Percentiles rank a stretch among this genome's conserved stretches.
phyloP scores from a whole-genome alignment of 768 basidiomycete species.

The Boletus bicolor region DNA sequence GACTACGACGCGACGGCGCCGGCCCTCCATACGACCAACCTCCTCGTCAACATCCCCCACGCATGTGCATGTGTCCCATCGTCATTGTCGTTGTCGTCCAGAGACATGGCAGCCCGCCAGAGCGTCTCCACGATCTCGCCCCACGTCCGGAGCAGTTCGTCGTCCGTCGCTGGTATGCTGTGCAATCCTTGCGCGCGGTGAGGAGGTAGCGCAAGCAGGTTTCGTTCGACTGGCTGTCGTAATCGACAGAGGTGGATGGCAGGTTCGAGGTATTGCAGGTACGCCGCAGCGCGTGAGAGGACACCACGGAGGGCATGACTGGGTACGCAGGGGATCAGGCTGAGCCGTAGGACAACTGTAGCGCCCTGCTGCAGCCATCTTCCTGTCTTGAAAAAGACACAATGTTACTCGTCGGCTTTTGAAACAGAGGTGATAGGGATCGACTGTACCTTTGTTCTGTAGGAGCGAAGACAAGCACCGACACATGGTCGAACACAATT shows the following conservation, averaged over 20 bases:
- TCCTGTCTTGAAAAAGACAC: slow-evolving; percentile 10
- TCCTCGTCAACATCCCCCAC: background rate
- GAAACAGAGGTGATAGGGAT: background rate
- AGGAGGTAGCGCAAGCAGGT: slow-evolving; percentile 24
- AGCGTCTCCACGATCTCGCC: slow-evolving; percentile 51
- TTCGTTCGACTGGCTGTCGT: background rate
- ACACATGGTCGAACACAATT: slow-evolving; percentile 57
- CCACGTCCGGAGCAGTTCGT: slow-evolving; percentile 41
- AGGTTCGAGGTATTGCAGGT: slow-evolving; percentile 31
- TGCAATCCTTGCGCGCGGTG: slow-evolving; percentile 38
- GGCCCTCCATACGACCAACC: background rate
- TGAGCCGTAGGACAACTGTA: slow-evolving; percentile 36
- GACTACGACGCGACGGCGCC: too few relatives aligned
- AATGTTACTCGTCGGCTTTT: background rate
- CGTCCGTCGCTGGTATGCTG: slow-evolving; percentile 25
- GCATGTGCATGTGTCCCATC: background rate
- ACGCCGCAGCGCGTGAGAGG: slow-evolving; percentile 28
- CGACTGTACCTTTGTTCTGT: slow-evolving; percentile 9
- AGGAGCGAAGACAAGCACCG: slow-evolving; percentile 43
- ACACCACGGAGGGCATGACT: slow-evolving; percentile 29
- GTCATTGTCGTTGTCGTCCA: background rate
- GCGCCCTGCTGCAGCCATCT: slow-evolving; percentile 27
- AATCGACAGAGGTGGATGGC: slow-evolving; percentile 2
- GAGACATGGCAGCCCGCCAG: slow-evolving; percentile 25
- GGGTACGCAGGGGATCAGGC: slow-evolving; percentile 31